Evolutionary conservation across 78 protist species (phyloP), one percentile per base, ranked within the genome.

Genomic region (Trichosphaerium sp.): DNA sequence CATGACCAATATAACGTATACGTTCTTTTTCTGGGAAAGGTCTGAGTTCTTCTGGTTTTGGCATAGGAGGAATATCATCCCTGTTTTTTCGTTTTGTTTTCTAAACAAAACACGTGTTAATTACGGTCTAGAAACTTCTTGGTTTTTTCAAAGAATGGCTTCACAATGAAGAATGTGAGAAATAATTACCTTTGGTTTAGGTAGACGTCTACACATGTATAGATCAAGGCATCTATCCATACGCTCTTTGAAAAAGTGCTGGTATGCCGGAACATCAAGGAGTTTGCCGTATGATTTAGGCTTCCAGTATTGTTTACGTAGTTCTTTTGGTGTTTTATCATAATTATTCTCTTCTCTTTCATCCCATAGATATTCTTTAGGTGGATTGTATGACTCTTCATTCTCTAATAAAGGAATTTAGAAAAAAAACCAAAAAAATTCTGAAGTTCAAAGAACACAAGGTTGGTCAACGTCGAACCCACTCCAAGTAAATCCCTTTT

Each of bases 201-300:
- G 37, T 7, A 39, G 70, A 40, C 97, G 80, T 21, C 97, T 92
- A 72, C 94, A 87, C 10, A 91, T 74, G 56, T 90, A 91, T 11
- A 96, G 84, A 64, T 96, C 99, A 6, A 92, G 78, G 68, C 97
- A 96, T 23, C 99, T 83, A 52, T 92, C 92, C 57, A 90, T 91
- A 7, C 94, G 81, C 62, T 96, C 99, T 55, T 70, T 71, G 48
- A 89, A 31, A 4, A 75, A 37, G 14, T 65, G 18, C 39, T 49
- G 29, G 52, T 92, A 91, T 8, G 65, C 44, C 18, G 99, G 98
- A 10, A 96, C 89, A 12, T 59, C 54, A 26, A 92, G 90, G n/a
- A 96, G 74, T 28, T 59, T 3, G 40, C 39, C 49, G 71, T 54
- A 93, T 28, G 39, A 64, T 43, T 60, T 72, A 35, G 96, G 94